Conservation (phyloP, 805 yeast genomes). For the Metschnikowia similis region DNA sequence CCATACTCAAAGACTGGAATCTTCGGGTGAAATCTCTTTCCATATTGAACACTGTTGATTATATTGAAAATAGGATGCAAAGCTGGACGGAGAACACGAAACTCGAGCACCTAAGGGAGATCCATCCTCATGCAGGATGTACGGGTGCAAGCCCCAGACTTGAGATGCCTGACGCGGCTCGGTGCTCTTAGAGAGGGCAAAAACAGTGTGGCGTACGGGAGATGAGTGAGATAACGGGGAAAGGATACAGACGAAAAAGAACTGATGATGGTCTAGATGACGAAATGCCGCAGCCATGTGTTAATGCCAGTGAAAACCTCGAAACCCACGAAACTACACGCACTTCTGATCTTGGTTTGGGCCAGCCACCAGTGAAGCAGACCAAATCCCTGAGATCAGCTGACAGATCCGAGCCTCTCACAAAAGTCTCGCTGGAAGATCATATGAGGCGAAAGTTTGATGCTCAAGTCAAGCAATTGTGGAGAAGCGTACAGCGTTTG, state of each 20-base stretch:
- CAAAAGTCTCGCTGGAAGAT: background rate
- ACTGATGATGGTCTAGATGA: conserved; percentile 1
- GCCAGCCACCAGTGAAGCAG: background rate
- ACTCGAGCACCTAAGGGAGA: background rate
- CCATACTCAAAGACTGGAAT: background rate
- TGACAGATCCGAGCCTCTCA: background rate
- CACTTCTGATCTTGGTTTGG: background rate
- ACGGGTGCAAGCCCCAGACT: conserved; percentile 3
- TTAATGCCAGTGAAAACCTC: background rate
- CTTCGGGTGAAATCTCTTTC: background rate
- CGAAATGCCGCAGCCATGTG: background rate
- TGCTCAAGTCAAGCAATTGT: conserved; percentile 1
- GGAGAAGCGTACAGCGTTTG: conserved; percentile 3
- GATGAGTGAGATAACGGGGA: conserved; percentile 6
- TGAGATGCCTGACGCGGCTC: background rate
- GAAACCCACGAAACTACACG: background rate
- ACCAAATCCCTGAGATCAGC: background rate
- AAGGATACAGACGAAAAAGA: conserved; percentile 5
- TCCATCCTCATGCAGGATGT: background rate
- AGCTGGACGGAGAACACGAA: background rate
- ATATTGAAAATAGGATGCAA: background rate
- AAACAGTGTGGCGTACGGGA: background rate
- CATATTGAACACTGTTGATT: background rate
- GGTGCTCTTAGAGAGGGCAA: background rate
- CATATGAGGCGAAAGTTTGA: conserved; percentile 6